phyloP scores from a whole-genome alignment of 208 protist species.

The Naegleria fowleri region DNA sequence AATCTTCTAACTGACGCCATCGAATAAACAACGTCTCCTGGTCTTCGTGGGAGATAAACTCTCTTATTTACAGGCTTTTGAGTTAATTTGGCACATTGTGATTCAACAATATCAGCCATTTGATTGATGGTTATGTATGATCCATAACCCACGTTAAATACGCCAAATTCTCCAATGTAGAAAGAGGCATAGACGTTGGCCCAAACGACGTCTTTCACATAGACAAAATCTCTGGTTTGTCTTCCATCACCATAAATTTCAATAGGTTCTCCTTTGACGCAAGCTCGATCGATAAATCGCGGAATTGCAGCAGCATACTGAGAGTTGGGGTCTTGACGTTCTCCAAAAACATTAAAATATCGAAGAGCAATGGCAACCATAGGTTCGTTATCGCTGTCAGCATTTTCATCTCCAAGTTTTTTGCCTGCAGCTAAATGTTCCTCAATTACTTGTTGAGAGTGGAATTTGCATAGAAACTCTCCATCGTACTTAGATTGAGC shows the following conservation, averaged over 20 bases:
- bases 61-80: neutral
- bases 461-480: constrained; percentile 13
- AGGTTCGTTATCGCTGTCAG: neutral
- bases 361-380: constrained; percentile 15
- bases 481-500: constrained; percentile 36
- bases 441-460: neutral
- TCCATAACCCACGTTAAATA: constrained; percentile 20
- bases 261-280: neutral
- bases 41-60: neutral
- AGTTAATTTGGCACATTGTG: neutral
- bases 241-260: constrained; percentile 46
- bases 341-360: constrained; percentile 49
- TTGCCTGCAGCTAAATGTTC: neutral
- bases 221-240: constrained; percentile 45
- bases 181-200: constrained; percentile 5
- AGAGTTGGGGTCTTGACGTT: constrained; percentile 39
- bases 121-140: neutral
- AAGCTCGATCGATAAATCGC: constrained; percentile 34
- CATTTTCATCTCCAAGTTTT: neutral
- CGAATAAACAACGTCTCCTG: neutral
- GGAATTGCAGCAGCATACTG: constrained; percentile 43
- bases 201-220: constrained; percentile 35
- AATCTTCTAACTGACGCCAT: neutral
- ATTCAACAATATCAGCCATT: neutral
- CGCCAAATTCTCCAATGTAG: neutral